Base-by-base conservation (phyloP, 805 yeast species). In the Brettanomyces naardenensis region DNA sequence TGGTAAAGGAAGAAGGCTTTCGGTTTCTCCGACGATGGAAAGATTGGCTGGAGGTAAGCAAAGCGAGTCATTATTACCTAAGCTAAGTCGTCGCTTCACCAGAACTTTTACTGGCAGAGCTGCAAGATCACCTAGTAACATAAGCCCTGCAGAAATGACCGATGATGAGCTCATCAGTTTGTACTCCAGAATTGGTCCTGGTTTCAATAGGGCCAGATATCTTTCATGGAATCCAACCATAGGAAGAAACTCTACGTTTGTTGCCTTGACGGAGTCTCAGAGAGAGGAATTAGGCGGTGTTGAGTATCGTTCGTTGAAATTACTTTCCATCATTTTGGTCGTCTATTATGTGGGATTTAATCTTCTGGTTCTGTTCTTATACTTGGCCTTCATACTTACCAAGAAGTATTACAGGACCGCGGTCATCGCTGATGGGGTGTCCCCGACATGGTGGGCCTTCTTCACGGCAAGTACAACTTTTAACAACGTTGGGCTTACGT, bases 241-340 rank as follows among this genome's bases (percentile, higher is more conserved):
- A 26, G 97, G 96, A 9, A 73, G 97, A 58, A 92, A 92, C 59
- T 90, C 97, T 0, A 80, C 89, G 0, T 92, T 92, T 65, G 82
- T 87, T 2, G 82, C 82, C 13, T 59, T 92, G 31, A 76, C 86
- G 3, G 85, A 78, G 27, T 79, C 72, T 19, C 97, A 92, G 57
- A 88, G 86, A 51, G 94, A 84, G 42, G 99, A 92, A 56, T 63
- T 92, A 28, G 99, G 98, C 28, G 99, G 98, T 35, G 96, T 92
- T 13, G 99, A 92, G 54, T 92, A 92, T 56, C 71, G 97, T 31
- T 87, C 99, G 0, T 70, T 85, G 41, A 87, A 87, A 52, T 62
- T 88, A 7, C 62, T 92, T 40, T 75, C 82, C 41, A 71, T 73
- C 45, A 72, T 90, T 32, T 59, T 90, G 11, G 54, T 75, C 1